Evolutionary conservation across 2,329 filamentous ascomycete species (phyloP), one percentile per base, ranked within the genome.

Genomic region (Epichloe typhina): DNA sequence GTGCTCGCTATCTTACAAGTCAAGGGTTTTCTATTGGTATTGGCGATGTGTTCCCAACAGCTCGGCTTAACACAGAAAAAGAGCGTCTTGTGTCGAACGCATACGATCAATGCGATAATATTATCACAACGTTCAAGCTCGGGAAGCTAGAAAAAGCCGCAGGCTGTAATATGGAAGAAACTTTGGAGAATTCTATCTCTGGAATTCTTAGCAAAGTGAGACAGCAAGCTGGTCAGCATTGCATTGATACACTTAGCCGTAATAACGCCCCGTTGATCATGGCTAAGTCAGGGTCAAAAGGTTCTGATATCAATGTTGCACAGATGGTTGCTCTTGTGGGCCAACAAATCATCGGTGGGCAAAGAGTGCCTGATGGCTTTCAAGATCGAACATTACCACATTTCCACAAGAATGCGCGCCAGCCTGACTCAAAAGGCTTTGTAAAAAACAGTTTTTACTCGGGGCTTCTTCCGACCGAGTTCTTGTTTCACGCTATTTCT

Each of bases 371-470:
- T 43, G 88, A 98, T 68, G 93, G 93, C 6, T 98, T 98, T 69
- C 91, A 97, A 64, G 91, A 97, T 66, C 82, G 93, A 61, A 96
- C 85, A 51, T 69, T 98, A 50, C 93, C 93, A 39, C 93, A 98
- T 67, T 98, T 97, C 64, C 84, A 89, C 50, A 97, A 97, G 67
- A 89, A 93, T 58, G 83, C 88, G 49, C 84, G 88, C 45, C 86
- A 95, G 59, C 88, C 93, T n/a, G 84, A 88, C 0, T 89, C 90
- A 0, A 98, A 97, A 66, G 93, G 93, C 56, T 98, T 98, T 71
- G 91, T 98, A 46, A 81, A 83, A 96, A 96, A 97, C 71, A 96
- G 89, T 70, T 98, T 98, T 76, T 98, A 95, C 67, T 87, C 87
- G 0, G 93, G 93, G 1, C 73, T 98, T 1, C 77, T 84, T 1